Percentiles rank a stretch among this genome's conserved stretches.
Conservation (phyloP, 2,329 filamentous ascomycete genomes). For the Ophidiomyces ophidiicola region DNA sequence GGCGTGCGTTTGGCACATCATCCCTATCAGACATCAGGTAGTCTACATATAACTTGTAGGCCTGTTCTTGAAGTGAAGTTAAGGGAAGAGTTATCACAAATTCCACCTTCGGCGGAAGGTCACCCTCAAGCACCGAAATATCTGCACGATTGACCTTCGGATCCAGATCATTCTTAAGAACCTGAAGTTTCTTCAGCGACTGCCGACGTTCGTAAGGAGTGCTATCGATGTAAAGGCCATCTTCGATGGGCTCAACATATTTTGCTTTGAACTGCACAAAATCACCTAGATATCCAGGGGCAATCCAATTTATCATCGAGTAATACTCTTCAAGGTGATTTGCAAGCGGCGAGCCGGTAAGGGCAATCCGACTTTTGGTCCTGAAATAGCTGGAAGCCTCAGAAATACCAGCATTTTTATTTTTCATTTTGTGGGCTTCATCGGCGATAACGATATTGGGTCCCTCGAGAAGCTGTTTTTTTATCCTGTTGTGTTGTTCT, state of each 20-base stretch:
- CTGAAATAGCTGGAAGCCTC: conserved; percentile 46
- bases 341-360: conserved; percentile 75
- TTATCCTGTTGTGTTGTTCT: conserved; percentile 30
- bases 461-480: conserved; percentile 43
- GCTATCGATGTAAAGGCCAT: conserved; percentile 59
- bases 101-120: conserved; percentile 64
- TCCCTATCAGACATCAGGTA: conserved; percentile 27
- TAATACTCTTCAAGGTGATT: conserved; percentile 79
- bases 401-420: conserved; percentile 43
- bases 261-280: conserved; percentile 53
- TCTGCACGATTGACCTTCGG: conserved; percentile 70
- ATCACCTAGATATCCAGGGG: conserved; percentile 63
- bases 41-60: conserved; percentile 48
- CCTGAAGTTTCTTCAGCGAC: conserved; percentile 54
- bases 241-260: conserved; percentile 62
- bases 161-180: conserved; percentile 58
- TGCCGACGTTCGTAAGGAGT: conserved; percentile 41
- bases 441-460: conserved; percentile 70
- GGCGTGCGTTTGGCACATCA: conserved; percentile 30
- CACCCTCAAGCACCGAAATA: conserved; percentile 52
- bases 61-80: conserved; percentile 49
- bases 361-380: conserved; percentile 61
- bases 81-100: conserved; percentile 67
- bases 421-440: conserved; percentile 74
- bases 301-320: conserved; percentile 78